Evolutionary conservation across 31 red algal species (phyloP), one percentile per base, ranked within the genome.

Genomic region (Odonthalia washingtoniensis): DNA sequence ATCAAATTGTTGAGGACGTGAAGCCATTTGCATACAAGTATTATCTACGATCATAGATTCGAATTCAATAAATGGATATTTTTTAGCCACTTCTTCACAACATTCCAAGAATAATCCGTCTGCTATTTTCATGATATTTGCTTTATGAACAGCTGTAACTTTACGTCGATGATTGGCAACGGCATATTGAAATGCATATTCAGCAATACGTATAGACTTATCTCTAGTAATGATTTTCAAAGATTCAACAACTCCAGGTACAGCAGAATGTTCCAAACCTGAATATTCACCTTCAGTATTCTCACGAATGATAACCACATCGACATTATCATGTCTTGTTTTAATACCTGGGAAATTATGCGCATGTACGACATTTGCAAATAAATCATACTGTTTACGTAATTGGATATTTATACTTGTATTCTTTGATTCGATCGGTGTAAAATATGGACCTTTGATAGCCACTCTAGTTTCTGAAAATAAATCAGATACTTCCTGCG

Each of bases 231-330:
- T 96, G 35, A 99, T 94, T 57, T 99, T 99, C 9, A 99, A 75
- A 17, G 89, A 93, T 78, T 99, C 97, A 43, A 99, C 94, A 16
- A 99, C 97, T 34, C 97, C 94, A 42, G 90, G 90, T 24, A 99
- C 94, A 64, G 88, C 93, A 40, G 88, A 87, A 70, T 99, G 97
- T 77, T 99, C 97, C 61, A 99, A 77, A 39, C 97, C 97, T 26
- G 88, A 94, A 76, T 99, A 99, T 80, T 99, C 97, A 60, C 97
- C 97, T 80, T 99, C 97, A 0, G 97, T 99, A 46, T 96, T 99
- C 86, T 99, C 97, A 46, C 97, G 97, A 88, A 99, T 96, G 31
- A 96, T 87, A 65, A 99, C 97, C 31, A 99, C 82, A 53, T 99
- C 97, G 14, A 99, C 84, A 77, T 81, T 37, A 4, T 80, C 40